Conservation (phyloP, 2,329 filamentous ascomycete species). For the Aspergillus texensis region DNA sequence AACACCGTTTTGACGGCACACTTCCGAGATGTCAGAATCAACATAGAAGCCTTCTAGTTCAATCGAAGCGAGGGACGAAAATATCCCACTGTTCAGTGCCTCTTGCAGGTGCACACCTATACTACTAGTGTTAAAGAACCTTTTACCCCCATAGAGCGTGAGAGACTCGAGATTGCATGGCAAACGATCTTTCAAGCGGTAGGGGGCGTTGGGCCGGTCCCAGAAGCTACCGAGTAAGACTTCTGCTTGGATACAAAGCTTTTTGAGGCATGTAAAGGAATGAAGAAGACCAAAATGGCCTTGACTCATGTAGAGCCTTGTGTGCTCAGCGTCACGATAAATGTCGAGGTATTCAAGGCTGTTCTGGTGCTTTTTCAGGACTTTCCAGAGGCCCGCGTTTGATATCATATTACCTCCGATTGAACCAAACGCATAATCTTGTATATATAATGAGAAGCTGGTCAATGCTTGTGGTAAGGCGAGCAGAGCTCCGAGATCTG, state of each 20-base stretch:
- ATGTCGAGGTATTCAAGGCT: conserved; percentile 1
- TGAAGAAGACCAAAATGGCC: background rate
- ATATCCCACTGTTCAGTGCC: background rate
- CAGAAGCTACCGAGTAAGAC: background rate
- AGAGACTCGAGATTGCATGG: background rate
- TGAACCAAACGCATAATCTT: background rate
- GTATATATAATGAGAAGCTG: conserved; percentile 6
- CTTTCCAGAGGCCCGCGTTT: background rate
- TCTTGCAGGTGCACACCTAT: background rate
- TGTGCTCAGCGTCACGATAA: background rate
- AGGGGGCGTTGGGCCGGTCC: background rate
- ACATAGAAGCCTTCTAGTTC: background rate
- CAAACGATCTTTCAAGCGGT: background rate
- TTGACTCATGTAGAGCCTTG: background rate
- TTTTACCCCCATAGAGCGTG: background rate
- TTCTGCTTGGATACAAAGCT: background rate
- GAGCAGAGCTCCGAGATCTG: background rate
- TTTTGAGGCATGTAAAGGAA: background rate
- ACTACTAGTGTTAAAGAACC: background rate
- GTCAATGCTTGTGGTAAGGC: background rate
- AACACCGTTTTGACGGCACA: background rate
- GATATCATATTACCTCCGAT: background rate
- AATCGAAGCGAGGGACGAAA: background rate
- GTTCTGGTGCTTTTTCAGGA: background rate
- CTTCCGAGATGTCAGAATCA: background rate